These are phyloP conservation scores for Picochlorum costavermella DNA, from an alignment of 139 green algal species.

Conservation along the genomic window DNA sequence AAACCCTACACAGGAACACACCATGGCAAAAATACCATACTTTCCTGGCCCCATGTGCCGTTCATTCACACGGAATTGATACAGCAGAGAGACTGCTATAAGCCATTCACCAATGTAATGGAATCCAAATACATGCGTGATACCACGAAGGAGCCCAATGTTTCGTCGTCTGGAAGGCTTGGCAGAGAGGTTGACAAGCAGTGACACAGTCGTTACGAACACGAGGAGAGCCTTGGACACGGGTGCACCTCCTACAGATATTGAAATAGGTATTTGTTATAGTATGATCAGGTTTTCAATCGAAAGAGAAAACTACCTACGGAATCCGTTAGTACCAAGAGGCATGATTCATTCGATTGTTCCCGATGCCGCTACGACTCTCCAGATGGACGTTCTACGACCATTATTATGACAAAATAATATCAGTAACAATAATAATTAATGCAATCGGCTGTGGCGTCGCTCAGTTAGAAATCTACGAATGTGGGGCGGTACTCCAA, in stretches of 20 bases:
- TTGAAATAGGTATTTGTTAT: too few species aligned
- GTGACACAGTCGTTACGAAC: slow-evolving; percentile 16
- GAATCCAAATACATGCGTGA: slow-evolving; percentile 33
- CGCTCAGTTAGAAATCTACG: too few species aligned
- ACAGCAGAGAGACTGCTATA: slow-evolving; percentile 36
- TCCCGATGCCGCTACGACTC: too few species aligned
- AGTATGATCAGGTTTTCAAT: too few species aligned
- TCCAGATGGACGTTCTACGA: too few species aligned
- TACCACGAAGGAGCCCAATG: slow-evolving; percentile 10
- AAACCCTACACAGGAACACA: slow-evolving; percentile 21
- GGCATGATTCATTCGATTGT: too few species aligned
- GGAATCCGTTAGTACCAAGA: too few species aligned
- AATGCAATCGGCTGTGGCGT: too few species aligned
- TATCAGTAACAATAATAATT: too few species aligned
- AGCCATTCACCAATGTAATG: slow-evolving; percentile 41
- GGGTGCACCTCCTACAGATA: slow-evolving; percentile 31
- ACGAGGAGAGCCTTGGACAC: slow-evolving; percentile 50
- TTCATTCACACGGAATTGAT: slow-evolving; percentile 57
- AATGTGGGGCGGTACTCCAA: too few species aligned
- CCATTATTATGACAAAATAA: too few species aligned
- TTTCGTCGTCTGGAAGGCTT: slow-evolving; percentile 18
- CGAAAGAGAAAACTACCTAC: too few species aligned
- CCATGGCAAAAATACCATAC: slow-evolving; percentile 39
- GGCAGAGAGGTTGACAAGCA: slow-evolving; percentile 29
- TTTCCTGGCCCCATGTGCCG: slow-evolving; percentile 38